Base-by-base conservation (phyloP, 306 rosid species). In the Malus orientalis region DNA sequence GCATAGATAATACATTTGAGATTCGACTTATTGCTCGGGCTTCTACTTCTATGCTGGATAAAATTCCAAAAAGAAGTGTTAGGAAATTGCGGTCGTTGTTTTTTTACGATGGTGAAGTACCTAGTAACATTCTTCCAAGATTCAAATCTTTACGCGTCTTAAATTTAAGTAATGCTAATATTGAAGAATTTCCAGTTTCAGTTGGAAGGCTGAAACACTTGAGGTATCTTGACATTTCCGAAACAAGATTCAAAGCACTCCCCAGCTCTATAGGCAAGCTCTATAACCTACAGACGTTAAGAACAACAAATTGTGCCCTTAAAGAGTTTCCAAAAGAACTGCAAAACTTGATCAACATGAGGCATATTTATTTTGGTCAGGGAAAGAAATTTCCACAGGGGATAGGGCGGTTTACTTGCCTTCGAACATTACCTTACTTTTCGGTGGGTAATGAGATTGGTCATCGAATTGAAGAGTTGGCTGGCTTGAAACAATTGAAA, bases 41-140 rank as follows among this genome's bases (percentile, higher is more conserved):
- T 5, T 49, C 55, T 5, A 49, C 1, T 49, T 15, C 1, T 49
- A 1, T 1, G 5, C 1, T 49, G 0, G 1, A 49, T 1, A 4
- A 49, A 0, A 5, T 49, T 15, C 8, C 8, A 15, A 0, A 0
- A 49, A 15, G 55, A 15, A 15, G 55, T 49, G 20, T 0, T 49
- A 0, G 20, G 1, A 49, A 15, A 5, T 49, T 49, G 20, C 0
- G 55, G 0, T 49, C 55, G 0, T 0, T 49, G 8, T 49, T 49
- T 49, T 0, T 0, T 0, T 0, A 5, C 8, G 0, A 15, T 0
- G 8, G 20, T 49, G 55, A 49, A 15, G 8, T 49, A 15, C 20
- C 55, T 4, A 0, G 8, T 5, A 15, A 49, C 55, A 49, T 49
- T 49, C 0, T 49, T 1, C 1, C 55, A 5, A 8, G 20, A 0